Conservation (phyloP, 139 green algal genomes). For the Zygnema circumcarinatum region DNA sequence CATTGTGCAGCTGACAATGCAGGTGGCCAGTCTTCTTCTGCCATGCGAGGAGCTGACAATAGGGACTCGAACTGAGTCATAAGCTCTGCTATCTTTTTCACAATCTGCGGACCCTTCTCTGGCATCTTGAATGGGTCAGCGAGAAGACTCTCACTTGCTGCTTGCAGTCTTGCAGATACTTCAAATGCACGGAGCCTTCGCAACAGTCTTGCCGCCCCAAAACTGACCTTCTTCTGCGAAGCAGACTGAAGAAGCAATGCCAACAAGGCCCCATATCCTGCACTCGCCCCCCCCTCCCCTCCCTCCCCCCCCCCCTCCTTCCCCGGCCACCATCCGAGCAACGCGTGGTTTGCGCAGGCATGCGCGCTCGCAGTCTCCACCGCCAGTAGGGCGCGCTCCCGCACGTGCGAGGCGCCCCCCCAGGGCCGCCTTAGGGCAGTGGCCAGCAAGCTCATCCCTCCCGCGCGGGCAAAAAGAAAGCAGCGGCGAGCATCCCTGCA, state of each 20-base stretch:
- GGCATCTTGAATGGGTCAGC: not conserved
- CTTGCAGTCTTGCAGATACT: not conserved
- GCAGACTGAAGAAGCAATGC: not conserved
- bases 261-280: not conserved
- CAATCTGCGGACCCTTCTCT: not conserved
- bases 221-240: not conserved
- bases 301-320: not conserved
- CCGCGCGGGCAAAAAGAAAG: not conserved
- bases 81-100: not conserved
- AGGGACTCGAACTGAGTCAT: not conserved
- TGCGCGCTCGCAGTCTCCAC: not conserved
- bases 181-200: not conserved
- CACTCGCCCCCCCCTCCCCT: not conserved
- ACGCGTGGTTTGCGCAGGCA: not conserved
- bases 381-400: not conserved
- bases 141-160: not conserved
- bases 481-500: not conserved
- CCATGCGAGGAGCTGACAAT: not conserved
- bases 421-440: not conserved
- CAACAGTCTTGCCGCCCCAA: not conserved
- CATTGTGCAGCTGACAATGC: slow-evolving; percentile 1
- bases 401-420: not conserved
- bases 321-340: not conserved
- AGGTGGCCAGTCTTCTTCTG: slow-evolving; percentile 11
- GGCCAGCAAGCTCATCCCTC: not conserved